Evolutionary conservation across 352 stramenopile species (phyloP), one percentile per base, ranked within the genome.

Genomic region (Hyaloperonospora brassicae): DNA sequence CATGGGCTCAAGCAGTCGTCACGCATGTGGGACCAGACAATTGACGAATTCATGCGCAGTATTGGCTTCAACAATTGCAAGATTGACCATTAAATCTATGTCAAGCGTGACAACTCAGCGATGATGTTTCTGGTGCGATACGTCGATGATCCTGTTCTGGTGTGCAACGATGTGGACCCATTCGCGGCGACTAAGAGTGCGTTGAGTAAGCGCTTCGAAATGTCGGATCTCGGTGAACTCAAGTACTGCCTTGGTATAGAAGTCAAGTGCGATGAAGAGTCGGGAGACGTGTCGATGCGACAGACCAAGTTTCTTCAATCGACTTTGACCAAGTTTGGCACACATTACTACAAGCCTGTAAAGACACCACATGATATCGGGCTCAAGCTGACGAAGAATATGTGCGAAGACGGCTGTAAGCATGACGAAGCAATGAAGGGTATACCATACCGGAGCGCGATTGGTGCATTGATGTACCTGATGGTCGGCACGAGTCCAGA

Each of bases 241-340:
- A n/a, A n/a, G n/a, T n/a, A n/a, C n/a, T n/a, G n/a, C n/a, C n/a
- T n/a, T n/a, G n/a, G n/a, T n/a, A n/a, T n/a, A n/a, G 36, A 42
- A 42, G 12, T 39, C 12, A 12, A 12, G 12, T 12, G 12, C 7
- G 34, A 39, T 39, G 7, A 39, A 39, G 7, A 12, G 12, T 39
- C 34, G 12, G 34, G 34, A 12, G 7, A 39, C 7, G 34, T 42
- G 4, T 22, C 36, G 4, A 14, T 42, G 36, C 36, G 36, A 2
- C 36, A 42, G 36, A 42, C 36, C 10, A 42, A 42, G 36, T 42
- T 42, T 14, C 36, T 42, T n/a, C 14, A 42, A n/a, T 42, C 36
- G 2, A 13, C 21, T n/a, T 13, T 42, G 36, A 13, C 4, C 36
- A 42, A 42, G 36, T 42, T 42, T 14, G 10, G 10, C 36, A 42